These are phyloP conservation scores for Sphaerulina musiva DNA, from an alignment of 2,329 filamentous ascomycete genomes.

Conservation along the genomic window DNA sequence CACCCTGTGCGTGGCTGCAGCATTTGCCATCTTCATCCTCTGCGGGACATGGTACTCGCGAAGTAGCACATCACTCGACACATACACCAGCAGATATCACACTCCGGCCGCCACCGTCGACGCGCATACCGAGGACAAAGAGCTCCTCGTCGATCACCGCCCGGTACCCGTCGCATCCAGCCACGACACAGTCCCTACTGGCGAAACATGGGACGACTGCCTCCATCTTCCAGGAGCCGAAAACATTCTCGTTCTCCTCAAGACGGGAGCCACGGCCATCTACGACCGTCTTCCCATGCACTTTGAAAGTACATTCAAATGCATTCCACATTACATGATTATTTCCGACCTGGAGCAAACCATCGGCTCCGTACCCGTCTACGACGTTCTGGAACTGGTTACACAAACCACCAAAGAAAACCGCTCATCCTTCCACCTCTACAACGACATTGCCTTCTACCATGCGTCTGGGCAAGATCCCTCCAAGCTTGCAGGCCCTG, in stretches of 20 bases:
- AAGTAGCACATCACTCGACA: neutral
- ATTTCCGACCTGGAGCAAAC: constrained; percentile 48
- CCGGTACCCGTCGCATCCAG: neutral
- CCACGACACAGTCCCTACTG: neutral
- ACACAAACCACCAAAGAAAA: constrained; percentile 22
- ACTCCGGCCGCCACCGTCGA: constrained; percentile 16
- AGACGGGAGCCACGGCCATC: constrained; percentile 54
- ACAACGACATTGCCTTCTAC: constrained; percentile 29
- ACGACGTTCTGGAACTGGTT: constrained; percentile 30
- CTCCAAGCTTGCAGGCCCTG: constrained; percentile 24
- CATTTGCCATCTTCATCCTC: constrained; percentile 2
- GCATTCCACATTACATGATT: constrained; percentile 40
- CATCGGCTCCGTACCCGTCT: constrained; percentile 36
- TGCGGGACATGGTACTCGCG: constrained; percentile 2
- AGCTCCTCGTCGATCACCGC: neutral
- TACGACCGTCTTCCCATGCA: constrained; percentile 52
- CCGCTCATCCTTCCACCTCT: constrained; percentile 32
- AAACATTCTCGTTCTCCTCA: constrained; percentile 52
- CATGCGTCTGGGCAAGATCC: constrained; percentile 29
- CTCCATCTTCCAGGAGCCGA: constrained; percentile 34
- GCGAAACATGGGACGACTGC: constrained; percentile 14
- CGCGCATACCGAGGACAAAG: neutral
- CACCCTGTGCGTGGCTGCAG: neutral
- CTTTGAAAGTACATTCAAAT: constrained; percentile 50
- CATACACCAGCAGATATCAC: constrained; percentile 4